These are phyloP conservation scores for Santalum album DNA, from an alignment of 164 flowering plant species.

Conservation along the genomic window DNA sequence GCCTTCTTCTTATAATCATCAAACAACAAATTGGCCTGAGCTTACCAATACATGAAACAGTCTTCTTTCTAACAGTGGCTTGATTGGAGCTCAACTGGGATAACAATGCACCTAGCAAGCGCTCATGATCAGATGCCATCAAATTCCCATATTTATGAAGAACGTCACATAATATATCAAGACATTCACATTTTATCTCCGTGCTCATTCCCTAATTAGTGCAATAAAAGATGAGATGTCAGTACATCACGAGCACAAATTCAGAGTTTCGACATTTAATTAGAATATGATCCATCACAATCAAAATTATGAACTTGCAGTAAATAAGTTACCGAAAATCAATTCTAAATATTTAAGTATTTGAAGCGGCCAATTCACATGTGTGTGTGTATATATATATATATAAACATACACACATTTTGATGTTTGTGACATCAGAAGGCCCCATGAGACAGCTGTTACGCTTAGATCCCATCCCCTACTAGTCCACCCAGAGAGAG, in stretches of 20 bases:
- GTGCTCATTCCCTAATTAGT: slow-evolving; percentile 54
- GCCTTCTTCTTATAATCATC: neutral
- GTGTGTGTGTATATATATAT: no score
- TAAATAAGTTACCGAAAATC: no score
- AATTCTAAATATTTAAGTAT: no score
- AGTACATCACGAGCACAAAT: neutral
- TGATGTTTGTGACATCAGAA: no score
- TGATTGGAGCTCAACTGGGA: slow-evolving; percentile 78
- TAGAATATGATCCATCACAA: no score
- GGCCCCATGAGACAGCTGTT: no score
- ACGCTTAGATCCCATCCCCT: no score
- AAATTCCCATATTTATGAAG: slow-evolving; percentile 88
- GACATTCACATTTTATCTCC: slow-evolving; percentile 91
- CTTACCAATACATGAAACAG: slow-evolving; percentile 87
- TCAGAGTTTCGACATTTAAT: no score
- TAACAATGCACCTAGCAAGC: slow-evolving; percentile 54
- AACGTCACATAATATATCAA: slow-evolving; percentile 88
- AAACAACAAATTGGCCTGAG: neutral
- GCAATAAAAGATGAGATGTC: neutral
- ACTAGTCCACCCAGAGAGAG: no score
- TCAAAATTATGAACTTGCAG: no score
- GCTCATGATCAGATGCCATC: slow-evolving; percentile 71
- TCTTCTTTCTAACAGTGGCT: slow-evolving; percentile 83
- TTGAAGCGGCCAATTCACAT: no score
- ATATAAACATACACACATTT: no score